Conservation (phyloP, 202 grass and related monocot genomes). For the Dendrocalamus latiflorus region DNA sequence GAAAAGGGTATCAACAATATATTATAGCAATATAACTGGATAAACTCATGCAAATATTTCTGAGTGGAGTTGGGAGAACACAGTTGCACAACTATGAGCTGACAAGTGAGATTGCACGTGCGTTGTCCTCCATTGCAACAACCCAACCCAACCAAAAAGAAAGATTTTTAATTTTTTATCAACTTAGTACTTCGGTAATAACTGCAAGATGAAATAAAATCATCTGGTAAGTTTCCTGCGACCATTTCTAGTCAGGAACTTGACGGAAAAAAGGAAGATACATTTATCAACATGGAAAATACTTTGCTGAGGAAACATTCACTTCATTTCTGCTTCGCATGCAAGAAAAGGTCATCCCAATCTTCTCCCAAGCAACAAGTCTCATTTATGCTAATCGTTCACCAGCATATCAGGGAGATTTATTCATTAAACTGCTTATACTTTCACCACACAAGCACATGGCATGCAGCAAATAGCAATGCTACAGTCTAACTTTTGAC, state of each 20-base stretch:
- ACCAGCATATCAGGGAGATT: neutral
- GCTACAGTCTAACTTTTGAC: neutral
- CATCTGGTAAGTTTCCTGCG: neutral
- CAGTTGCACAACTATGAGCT: neutral
- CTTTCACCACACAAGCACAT: neutral
- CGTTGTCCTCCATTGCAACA: neutral
- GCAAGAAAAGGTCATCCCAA: neutral
- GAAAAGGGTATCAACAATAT: neutral
- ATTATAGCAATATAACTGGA: neutral
- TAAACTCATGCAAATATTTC: constrained; percentile 1
- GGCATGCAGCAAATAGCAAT: neutral
- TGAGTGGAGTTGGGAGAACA: neutral
- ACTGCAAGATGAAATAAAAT: neutral
- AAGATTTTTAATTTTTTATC: neutral
- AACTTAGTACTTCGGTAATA: neutral
- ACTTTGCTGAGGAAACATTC: neutral
- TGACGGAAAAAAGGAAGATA: neutral
- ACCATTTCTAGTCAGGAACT: neutral
- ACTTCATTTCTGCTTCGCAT: neutral
- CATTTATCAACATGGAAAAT: neutral
- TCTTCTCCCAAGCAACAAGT: neutral
- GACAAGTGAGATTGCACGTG: neutral
- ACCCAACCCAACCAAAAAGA: neutral
- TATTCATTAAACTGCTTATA: neutral
- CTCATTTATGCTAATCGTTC: neutral